These are phyloP conservation scores for Chaetoceros muelleri DNA, from an alignment of 108 stramenopile species.

Conservation along the genomic window DNA sequence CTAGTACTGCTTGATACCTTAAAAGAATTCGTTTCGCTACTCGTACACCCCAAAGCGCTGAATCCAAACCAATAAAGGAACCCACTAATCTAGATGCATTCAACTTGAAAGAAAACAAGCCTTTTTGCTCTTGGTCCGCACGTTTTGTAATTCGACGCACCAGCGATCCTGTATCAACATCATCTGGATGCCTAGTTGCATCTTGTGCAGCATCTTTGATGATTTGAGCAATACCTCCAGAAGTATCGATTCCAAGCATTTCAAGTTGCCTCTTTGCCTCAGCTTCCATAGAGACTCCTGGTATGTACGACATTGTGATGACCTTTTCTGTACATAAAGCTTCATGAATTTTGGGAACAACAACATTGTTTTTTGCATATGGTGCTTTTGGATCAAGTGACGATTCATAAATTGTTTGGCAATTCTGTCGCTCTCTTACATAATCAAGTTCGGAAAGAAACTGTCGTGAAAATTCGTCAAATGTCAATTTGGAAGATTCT, in stretches of 20 bases:
- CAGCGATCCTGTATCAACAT: background rate
- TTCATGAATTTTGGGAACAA: constrained; percentile 39
- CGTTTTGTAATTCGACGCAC: constrained; percentile 4
- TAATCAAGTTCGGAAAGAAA: constrained; percentile 69
- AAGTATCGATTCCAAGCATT: constrained; percentile 50
- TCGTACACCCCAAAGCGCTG: constrained; percentile 36
- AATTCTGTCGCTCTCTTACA: constrained; percentile 34
- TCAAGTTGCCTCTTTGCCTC: constrained; percentile 45
- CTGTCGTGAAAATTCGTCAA: constrained; percentile 61
- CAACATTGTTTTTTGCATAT: constrained; percentile 31
- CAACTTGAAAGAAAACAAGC: constrained; percentile 16
- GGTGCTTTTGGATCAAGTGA: constrained; percentile 51
- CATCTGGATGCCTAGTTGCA: background rate
- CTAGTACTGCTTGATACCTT: constrained; percentile 32
- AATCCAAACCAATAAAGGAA: constrained; percentile 44
- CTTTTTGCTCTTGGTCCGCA: background rate
- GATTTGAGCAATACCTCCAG: constrained; percentile 25
- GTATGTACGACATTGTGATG: constrained; percentile 67
- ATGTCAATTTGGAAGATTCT: constrained; percentile 32
- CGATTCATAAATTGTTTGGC: constrained; percentile 39
- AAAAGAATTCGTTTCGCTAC: constrained; percentile 25
- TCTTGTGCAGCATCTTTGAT: constrained; percentile 21
- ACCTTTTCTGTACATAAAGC: constrained; percentile 46
- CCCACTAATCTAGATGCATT: constrained; percentile 14
- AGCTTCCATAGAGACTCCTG: constrained; percentile 61